phyloP scores from a whole-genome alignment of 768 basidiomycete species.

The Fistulinella prunicolor region DNA sequence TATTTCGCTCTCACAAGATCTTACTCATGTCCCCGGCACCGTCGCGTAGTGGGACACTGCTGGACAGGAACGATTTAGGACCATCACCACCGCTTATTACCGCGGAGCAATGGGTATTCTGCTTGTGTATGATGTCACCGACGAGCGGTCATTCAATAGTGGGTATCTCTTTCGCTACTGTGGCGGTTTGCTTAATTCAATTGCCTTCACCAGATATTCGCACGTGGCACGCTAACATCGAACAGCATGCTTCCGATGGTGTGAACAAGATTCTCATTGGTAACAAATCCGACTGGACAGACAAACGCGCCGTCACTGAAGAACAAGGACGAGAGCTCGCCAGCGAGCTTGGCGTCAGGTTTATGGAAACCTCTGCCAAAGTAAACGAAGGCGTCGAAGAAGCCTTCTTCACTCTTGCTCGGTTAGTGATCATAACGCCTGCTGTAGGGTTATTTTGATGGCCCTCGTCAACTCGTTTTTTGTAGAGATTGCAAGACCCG shows the following conservation, averaged over 20 bases:
- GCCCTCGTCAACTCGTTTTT: not conserved
- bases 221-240: conserved; percentile 97
- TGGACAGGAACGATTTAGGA: conserved; percentile 97
- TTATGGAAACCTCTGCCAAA: conserved; percentile 98
- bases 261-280: conserved; percentile 99
- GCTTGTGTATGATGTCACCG: conserved; percentile 97
- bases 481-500: conserved; percentile 94
- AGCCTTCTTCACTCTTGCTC: conserved; percentile 94
- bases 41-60: conserved; percentile 91
- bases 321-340: conserved; percentile 93
- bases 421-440: conserved; percentile 50
- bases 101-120: conserved; percentile 98
- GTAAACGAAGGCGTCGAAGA: conserved; percentile 97
- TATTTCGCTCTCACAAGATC: not conserved
- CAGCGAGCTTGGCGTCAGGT: conserved; percentile 89
- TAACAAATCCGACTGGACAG: conserved; percentile 98
- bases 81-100: conserved; percentile 99
- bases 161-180: conserved; percentile 35
- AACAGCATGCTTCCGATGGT: conserved; percentile 97
- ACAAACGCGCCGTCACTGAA: conserved; percentile 89
- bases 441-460: not conserved
- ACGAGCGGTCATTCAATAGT: conserved; percentile 96
- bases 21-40: not conserved
- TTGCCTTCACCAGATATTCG: conserved; percentile 71
- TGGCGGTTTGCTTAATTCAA: not conserved